A percentile compares a stretch with the other conserved stretches of the same genome.
Evolutionary conservation across 805 yeast genomes (phyloP).

Genomic region (Cyberlindnera sargentensis): DNA sequence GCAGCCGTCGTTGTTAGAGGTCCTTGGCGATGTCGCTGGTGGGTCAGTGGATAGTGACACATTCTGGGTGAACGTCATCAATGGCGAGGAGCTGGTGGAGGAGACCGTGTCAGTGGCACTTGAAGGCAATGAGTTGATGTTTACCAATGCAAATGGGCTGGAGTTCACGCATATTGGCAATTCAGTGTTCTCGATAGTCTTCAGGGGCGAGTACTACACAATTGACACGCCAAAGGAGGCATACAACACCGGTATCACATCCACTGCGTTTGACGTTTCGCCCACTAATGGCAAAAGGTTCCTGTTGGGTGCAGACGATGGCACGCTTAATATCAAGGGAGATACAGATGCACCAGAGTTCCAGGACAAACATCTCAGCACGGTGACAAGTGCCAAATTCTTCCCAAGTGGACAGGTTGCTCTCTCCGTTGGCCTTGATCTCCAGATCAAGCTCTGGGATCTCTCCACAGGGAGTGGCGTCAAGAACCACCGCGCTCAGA

Average conservation of each 20-base stretch:
- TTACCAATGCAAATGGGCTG: slow-evolving; percentile 12
- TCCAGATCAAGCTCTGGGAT: slow-evolving; percentile 57
- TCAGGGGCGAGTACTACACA: slow-evolving; percentile 10
- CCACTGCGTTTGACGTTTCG: slow-evolving; percentile 29
- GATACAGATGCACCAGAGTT: too few relatives aligned
- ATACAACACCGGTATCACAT: too few relatives aligned
- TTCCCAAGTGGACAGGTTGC: slow-evolving; percentile 65
- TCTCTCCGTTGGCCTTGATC: slow-evolving; percentile 53
- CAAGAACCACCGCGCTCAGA: slow-evolving; percentile 47
- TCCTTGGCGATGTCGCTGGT: slow-evolving; percentile 30
- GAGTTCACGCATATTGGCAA: slow-evolving; percentile 4
- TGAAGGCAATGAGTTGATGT: slow-evolving; percentile 9
- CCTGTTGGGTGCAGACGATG: slow-evolving; percentile 30
- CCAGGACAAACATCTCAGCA: slow-evolving; percentile 33
- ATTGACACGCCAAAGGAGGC: slow-evolving; percentile 1
- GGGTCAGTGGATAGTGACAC: slow-evolving; percentile 23
- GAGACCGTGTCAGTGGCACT: slow-evolving; percentile 22
- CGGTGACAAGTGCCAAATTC: slow-evolving; percentile 36
- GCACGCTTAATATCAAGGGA: slow-evolving; percentile 18
- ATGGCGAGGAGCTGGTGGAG: slow-evolving; percentile 23
- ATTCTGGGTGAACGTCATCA: slow-evolving; percentile 37
- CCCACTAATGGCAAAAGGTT: slow-evolving; percentile 20
- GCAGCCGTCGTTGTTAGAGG: slow-evolving; percentile 40
- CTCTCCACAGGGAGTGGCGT: slow-evolving; percentile 38
- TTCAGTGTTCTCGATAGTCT: background rate